Percentiles rank a stretch among this genome's conserved stretches.
These are phyloP conservation scores for Corinectria fuckeliana DNA, from an alignment of 2,329 filamentous ascomycete species.

Conservation along the genomic window DNA sequence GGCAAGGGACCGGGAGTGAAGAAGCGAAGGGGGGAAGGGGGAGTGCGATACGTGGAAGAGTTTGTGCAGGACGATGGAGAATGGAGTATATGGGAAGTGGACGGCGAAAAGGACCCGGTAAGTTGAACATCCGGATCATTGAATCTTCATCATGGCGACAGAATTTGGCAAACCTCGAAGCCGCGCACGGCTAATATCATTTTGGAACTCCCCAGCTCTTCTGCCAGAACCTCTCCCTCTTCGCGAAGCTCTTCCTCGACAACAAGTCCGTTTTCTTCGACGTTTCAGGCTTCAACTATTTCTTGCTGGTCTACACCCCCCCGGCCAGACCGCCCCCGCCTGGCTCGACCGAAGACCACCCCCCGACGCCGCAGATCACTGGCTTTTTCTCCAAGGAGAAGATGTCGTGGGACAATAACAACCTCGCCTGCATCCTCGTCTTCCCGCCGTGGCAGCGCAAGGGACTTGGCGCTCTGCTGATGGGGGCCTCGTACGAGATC, in stretches of 20 bases:
- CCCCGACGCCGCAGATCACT: conserved; percentile 63
- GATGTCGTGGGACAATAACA: conserved; percentile 98
- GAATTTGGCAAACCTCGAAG: neutral
- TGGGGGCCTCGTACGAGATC: conserved; percentile 93
- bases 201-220: conserved; percentile 68
- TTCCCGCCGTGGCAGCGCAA: conserved; percentile 96
- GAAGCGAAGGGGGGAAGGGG: conserved; percentile 47
- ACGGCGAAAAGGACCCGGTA: conserved; percentile 83
- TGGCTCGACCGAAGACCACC: conserved; percentile 10
- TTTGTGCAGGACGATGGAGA: conserved; percentile 67
- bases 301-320: conserved; percentile 80
- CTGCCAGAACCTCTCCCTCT: conserved; percentile 93
- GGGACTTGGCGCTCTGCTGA: conserved; percentile 85
- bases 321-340: conserved; percentile 33
- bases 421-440: conserved; percentile 92
- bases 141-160: neutral
- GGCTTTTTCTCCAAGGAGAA: conserved; percentile 99
- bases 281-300: conserved; percentile 92
- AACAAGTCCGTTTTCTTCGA: conserved; percentile 99
- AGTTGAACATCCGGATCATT: conserved; percentile 40
- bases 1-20: conserved; percentile 44
- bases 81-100: conserved; percentile 90
- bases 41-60: conserved; percentile 49
- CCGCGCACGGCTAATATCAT: conserved; percentile 14
- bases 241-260: conserved; percentile 96